These are phyloP conservation scores for Ramularia endophylla DNA, from an alignment of 2,329 filamentous ascomycete genomes.

Conservation along the genomic window DNA sequence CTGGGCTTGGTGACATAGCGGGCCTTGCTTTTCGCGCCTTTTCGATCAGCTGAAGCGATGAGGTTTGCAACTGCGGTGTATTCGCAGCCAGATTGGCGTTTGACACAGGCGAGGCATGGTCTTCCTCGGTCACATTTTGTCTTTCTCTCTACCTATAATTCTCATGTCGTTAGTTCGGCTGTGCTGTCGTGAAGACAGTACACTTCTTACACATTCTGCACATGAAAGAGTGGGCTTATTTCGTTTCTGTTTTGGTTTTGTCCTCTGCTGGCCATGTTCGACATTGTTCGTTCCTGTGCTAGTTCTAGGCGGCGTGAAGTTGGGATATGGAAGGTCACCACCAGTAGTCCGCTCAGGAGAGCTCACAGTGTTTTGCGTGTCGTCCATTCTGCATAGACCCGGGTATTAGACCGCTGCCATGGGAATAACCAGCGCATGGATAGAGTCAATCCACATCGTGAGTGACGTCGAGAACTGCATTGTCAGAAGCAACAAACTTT, in stretches of 20 bases:
- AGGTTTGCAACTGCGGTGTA: constrained; percentile 73
- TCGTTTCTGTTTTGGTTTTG: constrained; percentile 61
- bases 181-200: background rate
- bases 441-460: too few relatives aligned
- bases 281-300: background rate
- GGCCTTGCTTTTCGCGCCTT: constrained; percentile 21
- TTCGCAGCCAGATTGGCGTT: constrained; percentile 67
- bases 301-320: too few relatives aligned
- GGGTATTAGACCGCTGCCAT: too few relatives aligned
- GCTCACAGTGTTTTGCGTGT: too few relatives aligned
- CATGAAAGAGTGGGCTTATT: constrained; percentile 80
- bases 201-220: background rate
- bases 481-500: too few relatives aligned
- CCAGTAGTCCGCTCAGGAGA: too few relatives aligned
- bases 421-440: too few relatives aligned
- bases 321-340: too few relatives aligned
- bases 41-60: constrained; percentile 50
- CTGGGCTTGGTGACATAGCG: constrained; percentile 31
- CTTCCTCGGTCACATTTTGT: constrained; percentile 76
- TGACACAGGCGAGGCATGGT: constrained; percentile 59
- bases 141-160: constrained; percentile 73
- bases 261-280: constrained; percentile 1
- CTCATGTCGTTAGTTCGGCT: constrained; percentile 35
- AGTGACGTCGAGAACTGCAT: too few relatives aligned
- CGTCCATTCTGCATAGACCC: too few relatives aligned